Conservation (phyloP, 108 stramenopile species). For the Cylindrotheca closterium region DNA sequence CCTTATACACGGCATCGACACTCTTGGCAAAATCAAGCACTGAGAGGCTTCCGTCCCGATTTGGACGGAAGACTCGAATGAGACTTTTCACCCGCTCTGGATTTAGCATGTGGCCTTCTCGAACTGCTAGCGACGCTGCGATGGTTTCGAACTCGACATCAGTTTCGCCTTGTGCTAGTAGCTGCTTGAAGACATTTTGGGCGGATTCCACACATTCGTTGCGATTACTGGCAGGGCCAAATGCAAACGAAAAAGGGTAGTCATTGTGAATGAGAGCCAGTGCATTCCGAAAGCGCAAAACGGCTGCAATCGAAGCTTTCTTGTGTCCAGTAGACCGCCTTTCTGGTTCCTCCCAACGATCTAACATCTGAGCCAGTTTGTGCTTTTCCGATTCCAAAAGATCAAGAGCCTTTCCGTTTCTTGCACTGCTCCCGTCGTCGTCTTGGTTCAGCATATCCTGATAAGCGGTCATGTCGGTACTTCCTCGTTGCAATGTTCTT, state of each 20-base stretch:
- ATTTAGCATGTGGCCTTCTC: constrained; percentile 30
- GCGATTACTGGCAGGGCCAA: constrained; percentile 56
- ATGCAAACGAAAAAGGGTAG: constrained; percentile 62
- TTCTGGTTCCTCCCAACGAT: constrained; percentile 37
- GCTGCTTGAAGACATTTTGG: constrained; percentile 47
- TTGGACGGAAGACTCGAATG: constrained; percentile 59
- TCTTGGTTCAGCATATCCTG: too few species aligned
- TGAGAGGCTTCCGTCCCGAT: constrained; percentile 48
- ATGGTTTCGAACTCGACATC: constrained; percentile 48
- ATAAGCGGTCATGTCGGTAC: too few species aligned
- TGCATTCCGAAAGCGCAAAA: constrained; percentile 64
- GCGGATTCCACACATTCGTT: constrained; percentile 63
- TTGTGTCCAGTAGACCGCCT: constrained; percentile 3
- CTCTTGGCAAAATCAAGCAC: constrained; percentile 47
- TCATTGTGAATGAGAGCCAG: constrained; percentile 50
- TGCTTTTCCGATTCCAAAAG: background rate
- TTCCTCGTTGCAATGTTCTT: too few species aligned
- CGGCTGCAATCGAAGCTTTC: constrained; percentile 27
- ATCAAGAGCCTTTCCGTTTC: too few species aligned
- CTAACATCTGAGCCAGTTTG: constrained; percentile 18
- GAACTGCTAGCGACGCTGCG: constrained; percentile 25
- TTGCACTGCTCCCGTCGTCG: too few species aligned
- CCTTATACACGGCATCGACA: constrained; percentile 69
- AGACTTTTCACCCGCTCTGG: constrained; percentile 44
- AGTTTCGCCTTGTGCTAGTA: constrained; percentile 28